Percentiles rank a stretch among this genome's conserved stretches.
Evolutionary conservation across 371 early-diverging fungal species (phyloP).

Genomic region (Mortierella sp.): DNA sequence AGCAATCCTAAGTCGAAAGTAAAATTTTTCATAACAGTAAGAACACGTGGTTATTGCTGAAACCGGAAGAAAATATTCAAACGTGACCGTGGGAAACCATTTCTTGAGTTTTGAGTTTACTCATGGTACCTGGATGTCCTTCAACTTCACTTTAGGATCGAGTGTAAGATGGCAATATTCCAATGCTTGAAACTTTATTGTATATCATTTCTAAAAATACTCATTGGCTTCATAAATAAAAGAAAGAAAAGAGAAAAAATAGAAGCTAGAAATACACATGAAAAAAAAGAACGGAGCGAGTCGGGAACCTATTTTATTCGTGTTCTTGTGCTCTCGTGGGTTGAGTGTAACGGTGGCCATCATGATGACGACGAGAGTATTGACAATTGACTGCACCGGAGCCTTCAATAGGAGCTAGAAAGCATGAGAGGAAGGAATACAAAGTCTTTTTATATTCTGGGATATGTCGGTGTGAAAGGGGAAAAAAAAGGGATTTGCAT

Average conservation of each 20-base stretch:
- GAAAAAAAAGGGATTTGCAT: neutral
- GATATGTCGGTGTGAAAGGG: neutral
- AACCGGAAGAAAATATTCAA: no score
- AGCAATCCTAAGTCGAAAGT: slow-evolving; percentile 19
- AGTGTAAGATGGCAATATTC: no score
- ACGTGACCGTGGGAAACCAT: slow-evolving; percentile 11
- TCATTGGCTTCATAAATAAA: no score
- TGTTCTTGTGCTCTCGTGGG: neutral
- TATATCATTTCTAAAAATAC: no score
- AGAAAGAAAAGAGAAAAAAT: neutral
- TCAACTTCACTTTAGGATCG: no score
- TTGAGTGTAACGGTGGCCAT: neutral
- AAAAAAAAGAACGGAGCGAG: neutral
- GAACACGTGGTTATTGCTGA: no score
- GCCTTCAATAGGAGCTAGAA: neutral
- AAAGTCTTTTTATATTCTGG: neutral
- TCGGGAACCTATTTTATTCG: neutral
- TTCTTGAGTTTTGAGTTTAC: neutral
- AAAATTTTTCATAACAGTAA: no score
- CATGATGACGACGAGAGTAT: neutral
- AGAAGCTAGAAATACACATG: neutral
- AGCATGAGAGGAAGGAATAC: neutral
- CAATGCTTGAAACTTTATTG: no score
- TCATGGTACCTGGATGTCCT: neutral
- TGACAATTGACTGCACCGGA: no score